Evolutionary conservation across 495 filamentous ascomycete genomes (phyloP).

Genomic region (Darksidea phi): DNA sequence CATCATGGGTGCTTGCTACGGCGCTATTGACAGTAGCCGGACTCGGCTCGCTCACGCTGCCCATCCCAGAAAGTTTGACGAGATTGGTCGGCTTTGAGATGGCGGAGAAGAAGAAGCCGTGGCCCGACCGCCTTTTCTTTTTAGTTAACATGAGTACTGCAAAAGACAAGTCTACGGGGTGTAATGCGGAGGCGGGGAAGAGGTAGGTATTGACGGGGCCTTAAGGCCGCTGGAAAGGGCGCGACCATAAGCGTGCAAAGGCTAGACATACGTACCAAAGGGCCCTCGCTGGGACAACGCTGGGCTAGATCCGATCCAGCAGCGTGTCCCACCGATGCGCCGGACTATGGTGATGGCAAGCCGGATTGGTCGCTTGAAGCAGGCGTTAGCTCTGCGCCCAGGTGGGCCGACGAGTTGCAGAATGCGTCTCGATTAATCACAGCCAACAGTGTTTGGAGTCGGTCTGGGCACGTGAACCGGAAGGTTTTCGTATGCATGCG

Average conservation of each 20-base stretch:
- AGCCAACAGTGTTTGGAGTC: neutral
- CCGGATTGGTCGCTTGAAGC: too few relatives aligned
- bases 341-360: too few relatives aligned
- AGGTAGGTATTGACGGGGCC: neutral
- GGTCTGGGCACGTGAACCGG: neutral
- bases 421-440: neutral
- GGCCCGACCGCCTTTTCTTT: conserved; percentile 34
- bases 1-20: conserved; percentile 2
- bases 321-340: neutral
- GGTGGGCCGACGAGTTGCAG: too few relatives aligned
- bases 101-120: conserved; percentile 24
- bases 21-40: conserved; percentile 22
- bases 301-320: neutral
- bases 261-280: neutral
- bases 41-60: conserved; percentile 5
- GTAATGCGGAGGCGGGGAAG: neutral
- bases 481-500: neutral
- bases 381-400: too few relatives aligned
- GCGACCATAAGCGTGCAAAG: neutral
- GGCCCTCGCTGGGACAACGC: neutral
- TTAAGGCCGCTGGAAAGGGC: neutral
- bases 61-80: conserved; percentile 20
- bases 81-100: conserved; percentile 26
- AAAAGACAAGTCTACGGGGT: too few relatives aligned
- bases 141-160: conserved; percentile 29